Conservation (phyloP, 2,329 filamentous ascomycete genomes). For the Lachnellula occidentalis region DNA sequence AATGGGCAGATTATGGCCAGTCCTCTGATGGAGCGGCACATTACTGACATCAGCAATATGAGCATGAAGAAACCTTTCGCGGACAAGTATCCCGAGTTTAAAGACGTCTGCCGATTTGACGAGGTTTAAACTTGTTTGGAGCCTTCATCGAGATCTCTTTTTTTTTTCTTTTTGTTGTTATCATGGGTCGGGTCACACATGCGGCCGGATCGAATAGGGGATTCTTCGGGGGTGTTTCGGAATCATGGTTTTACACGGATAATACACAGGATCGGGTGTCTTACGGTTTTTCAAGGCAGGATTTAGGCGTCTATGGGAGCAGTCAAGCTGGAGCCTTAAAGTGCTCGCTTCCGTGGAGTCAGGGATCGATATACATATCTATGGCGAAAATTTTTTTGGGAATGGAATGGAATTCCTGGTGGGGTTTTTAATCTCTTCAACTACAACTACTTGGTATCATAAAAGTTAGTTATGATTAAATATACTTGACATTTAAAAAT, state of each 20-base stretch:
- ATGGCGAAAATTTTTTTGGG: background rate
- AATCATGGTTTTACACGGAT: background rate
- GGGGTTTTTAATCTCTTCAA: background rate
- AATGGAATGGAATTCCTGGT: background rate
- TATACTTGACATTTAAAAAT: too few relatives aligned
- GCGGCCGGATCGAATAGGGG: background rate
- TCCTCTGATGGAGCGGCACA: slow-evolving; percentile 21
- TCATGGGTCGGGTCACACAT: background rate
- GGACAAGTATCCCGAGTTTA: slow-evolving; percentile 29
- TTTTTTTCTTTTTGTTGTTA: background rate
- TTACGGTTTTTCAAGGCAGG: too few relatives aligned
- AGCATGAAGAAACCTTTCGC: slow-evolving; percentile 29
- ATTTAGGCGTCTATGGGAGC: too few relatives aligned
- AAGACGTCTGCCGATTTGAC: slow-evolving; percentile 27
- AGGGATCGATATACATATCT: background rate
- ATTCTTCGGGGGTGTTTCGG: background rate
- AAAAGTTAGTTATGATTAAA: too few relatives aligned
- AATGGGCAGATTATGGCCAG: slow-evolving; percentile 23
- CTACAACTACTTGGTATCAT: too few relatives aligned
- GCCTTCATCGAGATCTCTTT: background rate
- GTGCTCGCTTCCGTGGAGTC: background rate
- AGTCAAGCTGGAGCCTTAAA: too few relatives aligned
- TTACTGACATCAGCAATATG: slow-evolving; percentile 23
- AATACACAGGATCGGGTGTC: too few relatives aligned
- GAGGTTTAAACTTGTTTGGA: slow-evolving; percentile 13